Conservation (phyloP, 176 grass and related monocot genomes). For the Musa schizocarpa region DNA sequence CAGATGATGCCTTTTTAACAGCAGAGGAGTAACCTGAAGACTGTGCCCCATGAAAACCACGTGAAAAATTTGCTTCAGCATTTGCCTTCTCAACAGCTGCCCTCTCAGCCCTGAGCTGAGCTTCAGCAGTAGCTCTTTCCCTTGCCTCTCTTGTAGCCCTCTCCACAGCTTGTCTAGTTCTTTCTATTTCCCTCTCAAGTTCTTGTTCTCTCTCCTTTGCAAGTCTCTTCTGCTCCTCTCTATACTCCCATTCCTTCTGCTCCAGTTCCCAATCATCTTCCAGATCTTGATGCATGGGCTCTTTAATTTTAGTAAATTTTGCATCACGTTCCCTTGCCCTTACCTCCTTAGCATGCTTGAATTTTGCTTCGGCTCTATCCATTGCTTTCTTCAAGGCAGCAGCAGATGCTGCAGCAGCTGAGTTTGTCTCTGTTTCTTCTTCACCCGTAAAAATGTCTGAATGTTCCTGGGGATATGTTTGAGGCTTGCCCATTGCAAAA, state of each 20-base stretch:
- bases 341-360: constrained; percentile 88
- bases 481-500: constrained; percentile 46
- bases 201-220: constrained; percentile 26
- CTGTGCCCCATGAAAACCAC: constrained; percentile 31
- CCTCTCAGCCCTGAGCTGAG: constrained; percentile 17
- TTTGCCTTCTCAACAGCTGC: constrained; percentile 11
- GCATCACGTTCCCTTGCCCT: constrained; percentile 71
- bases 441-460: constrained; percentile 31
- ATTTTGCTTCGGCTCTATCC: constrained; percentile 90
- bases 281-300: constrained; percentile 28
- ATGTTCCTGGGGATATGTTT: constrained; percentile 36
- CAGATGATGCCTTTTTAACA: constrained; percentile 65
- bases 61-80: constrained; percentile 5
- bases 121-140: constrained; percentile 24
- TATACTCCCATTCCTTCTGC: constrained; percentile 27
- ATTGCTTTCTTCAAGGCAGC: constrained; percentile 95
- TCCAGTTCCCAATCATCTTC: constrained; percentile 26
- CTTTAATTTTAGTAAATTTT: constrained; percentile 45
- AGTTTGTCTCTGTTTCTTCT: constrained; percentile 54
- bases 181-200: constrained; percentile 31
- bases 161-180: constrained; percentile 29
- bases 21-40: constrained; percentile 43
- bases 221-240: constrained; percentile 28
- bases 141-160: constrained; percentile 42
- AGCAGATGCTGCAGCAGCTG: constrained; percentile 50